phyloP scores from a whole-genome alignment of 257 asterid species.

The Lycium barbarum region DNA sequence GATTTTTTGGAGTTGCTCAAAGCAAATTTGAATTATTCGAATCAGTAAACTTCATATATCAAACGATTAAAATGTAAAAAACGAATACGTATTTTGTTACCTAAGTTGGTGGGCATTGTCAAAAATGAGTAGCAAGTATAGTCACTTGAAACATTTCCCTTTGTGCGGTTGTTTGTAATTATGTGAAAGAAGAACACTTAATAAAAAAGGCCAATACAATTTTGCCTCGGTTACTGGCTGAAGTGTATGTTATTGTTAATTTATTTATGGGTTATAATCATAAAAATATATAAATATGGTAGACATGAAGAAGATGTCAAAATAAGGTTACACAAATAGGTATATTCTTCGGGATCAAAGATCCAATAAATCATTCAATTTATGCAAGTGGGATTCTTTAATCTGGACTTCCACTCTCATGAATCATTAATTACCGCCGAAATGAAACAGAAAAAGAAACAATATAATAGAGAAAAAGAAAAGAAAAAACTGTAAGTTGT shows the following conservation, averaged over 20 bases:
- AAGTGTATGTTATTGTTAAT: not conserved
- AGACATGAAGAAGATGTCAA: slow-evolving; percentile 40
- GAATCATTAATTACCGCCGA: not conserved
- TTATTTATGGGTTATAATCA: not conserved
- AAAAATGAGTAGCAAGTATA: not conserved
- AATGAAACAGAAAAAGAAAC: no score
- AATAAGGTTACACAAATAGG: slow-evolving; percentile 26
- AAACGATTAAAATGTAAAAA: no score
- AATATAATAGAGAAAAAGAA: not conserved
- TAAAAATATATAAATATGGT: not conserved
- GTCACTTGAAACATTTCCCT: no score
- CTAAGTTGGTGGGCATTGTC: not conserved
- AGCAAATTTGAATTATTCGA: no score
- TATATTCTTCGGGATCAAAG: slow-evolving; percentile 37
- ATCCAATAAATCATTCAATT: slow-evolving; percentile 34
- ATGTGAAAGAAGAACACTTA: not conserved
- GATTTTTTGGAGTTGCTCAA: no score
- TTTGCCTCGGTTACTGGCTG: not conserved
- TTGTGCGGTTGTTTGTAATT: not conserved
- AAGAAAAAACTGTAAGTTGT: no score
- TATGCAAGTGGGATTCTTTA: not conserved
- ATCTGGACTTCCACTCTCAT: slow-evolving; percentile 18
- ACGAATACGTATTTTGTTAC: no score
- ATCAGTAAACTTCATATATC: no score
- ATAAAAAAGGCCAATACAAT: no score